Base-by-base conservation (phyloP, 371 early-diverging fungal species). In the Zancudomyces culisetae region DNA sequence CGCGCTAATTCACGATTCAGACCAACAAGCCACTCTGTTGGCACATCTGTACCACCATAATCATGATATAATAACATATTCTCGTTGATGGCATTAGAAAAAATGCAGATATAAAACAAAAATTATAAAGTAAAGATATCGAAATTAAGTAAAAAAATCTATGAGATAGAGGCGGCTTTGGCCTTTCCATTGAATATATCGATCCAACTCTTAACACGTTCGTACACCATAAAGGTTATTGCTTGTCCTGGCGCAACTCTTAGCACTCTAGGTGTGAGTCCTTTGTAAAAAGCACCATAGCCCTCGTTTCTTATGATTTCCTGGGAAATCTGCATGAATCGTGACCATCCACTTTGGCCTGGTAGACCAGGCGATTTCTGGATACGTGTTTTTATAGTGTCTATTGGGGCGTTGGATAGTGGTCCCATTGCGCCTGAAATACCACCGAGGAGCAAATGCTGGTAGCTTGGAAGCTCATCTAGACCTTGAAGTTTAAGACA, bases 381-480 rank as follows among this genome's bases (percentile, higher is more conserved):
- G 60, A 96, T 87, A 69, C 96, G 86, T 2, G 97, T 96, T 75
- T 96, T 96, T 66, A 96, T 90, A 39, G 92, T 94, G 70, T 96
- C 97, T 53, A 96, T 92, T 28, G 97, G 97, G 29, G 90, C 90
- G 67, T 96, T 96, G 53, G 85, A 87, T 15, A 94, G 70, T 3
- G 97, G 97, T 22, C 96, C 87, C 88, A 87, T 87, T 6, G 95
- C 97, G 56, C 97, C 97, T 54, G 89, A 88, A 35, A 96, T 72
- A 60, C 89, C 86, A 63, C 97, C 97, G 55, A 89, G 76, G 27
- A 88, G 49, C 39, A 92, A 70, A 52, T 83, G 81, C 70, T 96
- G 95, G 66, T 87, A 95, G 50, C 85, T 77, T 24, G 96, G 95
- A 49, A 96, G 77, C 49, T 86, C 85, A 23, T 81, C 80, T 43